Evolutionary conservation across 106 monocot species (phyloP), one percentile per base, ranked within the genome.

Genomic region (Dendrobium nobile): DNA sequence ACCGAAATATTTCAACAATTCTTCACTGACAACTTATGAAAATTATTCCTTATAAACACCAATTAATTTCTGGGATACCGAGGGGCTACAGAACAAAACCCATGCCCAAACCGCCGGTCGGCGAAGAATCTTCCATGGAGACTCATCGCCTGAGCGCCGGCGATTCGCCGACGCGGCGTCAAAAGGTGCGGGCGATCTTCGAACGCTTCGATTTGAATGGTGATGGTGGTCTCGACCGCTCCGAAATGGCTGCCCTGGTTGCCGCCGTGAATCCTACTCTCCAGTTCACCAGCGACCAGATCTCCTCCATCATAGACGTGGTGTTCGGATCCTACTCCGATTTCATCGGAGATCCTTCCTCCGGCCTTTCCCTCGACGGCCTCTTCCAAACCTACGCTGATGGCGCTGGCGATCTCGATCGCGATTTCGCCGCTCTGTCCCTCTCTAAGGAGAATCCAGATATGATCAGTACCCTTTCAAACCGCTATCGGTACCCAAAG

Each of bases 241-340:
- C 75, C 59, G 86, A 86, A 56, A 24, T 86, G 77, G 65, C 86
- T 26, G 75, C 48, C 22, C 80, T 86, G 20, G 68, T 86, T 33
- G 51, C 43, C 37, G 86, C 86, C 17, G 83, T 86, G 24, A 86
- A 86, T 59, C 79, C 82, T 27, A 41, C 59, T 15, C 77, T 80
- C 77, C 54, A 42, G 16, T 82, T 83, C 68, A 78, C 77, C 74
- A 37, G 78, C 33, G 78, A 75, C 40, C 86, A 86, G 67, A 64
- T 79, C 78, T 67, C 73, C 55, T 79, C 82, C 79, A 70, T 86
- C 78, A 22, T 82, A 47, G 82, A 86, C 75, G 79, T 79, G 79
- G 67, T 86, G 26, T 79, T 86, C 75, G 79, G 78, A 31, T 82
- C 86, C 73, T 86, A 82, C 82, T 78, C 82, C 19, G 82, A 85